These are phyloP conservation scores for Peronospora belbahrii DNA, from an alignment of 352 stramenopile genomes.

Conservation along the genomic window DNA sequence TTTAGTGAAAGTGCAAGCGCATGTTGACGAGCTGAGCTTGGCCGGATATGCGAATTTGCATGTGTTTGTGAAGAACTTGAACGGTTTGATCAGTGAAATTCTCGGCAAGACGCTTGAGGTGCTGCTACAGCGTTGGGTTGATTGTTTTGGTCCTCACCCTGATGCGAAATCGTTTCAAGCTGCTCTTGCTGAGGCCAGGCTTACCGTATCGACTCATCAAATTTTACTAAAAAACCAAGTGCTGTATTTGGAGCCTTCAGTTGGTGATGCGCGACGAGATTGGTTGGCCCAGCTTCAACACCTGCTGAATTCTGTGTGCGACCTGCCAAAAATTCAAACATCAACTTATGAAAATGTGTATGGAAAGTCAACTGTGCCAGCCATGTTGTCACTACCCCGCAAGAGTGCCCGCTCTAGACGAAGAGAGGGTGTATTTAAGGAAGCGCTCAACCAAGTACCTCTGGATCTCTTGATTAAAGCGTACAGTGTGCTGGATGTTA, in stretches of 20 bases:
- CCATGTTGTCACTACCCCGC: constrained; percentile 49
- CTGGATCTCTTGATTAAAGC: constrained; percentile 63
- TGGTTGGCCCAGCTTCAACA: constrained; percentile 90
- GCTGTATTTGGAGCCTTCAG: constrained; percentile 92
- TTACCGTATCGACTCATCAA: constrained; percentile 73
- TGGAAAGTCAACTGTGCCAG: constrained; percentile 51
- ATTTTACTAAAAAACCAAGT: constrained; percentile 96
- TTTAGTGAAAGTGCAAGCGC: constrained; percentile 85
- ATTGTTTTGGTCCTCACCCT: constrained; percentile 47
- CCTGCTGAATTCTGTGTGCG: constrained; percentile 91
- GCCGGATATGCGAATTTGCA: constrained; percentile 90
- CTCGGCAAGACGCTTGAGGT: constrained; percentile 72
- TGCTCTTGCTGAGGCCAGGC: constrained; percentile 34
- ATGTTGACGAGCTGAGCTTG: constrained; percentile 93
- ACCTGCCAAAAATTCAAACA: constrained; percentile 85
- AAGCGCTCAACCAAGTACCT: constrained; percentile 52
- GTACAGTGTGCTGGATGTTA: constrained; percentile 66
- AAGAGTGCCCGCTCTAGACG: constrained; percentile 48
- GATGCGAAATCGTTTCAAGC: constrained; percentile 55
- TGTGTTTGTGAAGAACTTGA: constrained; percentile 89
- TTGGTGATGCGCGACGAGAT: constrained; percentile 86
- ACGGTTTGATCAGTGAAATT: constrained; percentile 79
- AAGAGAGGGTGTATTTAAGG: constrained; percentile 65
- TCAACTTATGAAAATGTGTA: constrained; percentile 87
- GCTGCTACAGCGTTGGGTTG: constrained; percentile 59